Conservation (phyloP, 805 yeast species). For the Candida saitoana region DNA sequence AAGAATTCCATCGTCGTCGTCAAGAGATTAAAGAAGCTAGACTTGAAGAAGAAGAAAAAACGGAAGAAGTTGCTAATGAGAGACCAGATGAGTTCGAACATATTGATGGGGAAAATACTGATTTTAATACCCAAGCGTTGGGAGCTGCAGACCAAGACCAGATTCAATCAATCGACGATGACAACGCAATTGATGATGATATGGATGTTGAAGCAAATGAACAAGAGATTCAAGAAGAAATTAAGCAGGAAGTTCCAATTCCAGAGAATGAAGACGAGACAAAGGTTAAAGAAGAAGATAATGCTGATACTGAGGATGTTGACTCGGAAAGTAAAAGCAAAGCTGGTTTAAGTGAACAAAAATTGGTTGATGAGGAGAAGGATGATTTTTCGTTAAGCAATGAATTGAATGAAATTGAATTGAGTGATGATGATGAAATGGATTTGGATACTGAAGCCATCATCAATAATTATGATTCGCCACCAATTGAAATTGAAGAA, state of each 20-base stretch:
- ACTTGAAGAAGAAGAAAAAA: slow-evolving; percentile 38
- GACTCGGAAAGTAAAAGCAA: slow-evolving; percentile 47
- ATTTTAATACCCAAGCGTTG: slow-evolving; percentile 82
- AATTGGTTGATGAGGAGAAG: slow-evolving; percentile 26
- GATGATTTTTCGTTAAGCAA: slow-evolving; percentile 20
- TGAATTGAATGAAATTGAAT: slow-evolving; percentile 17
- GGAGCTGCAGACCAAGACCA: slow-evolving; percentile 86
- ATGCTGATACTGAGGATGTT: slow-evolving; percentile 32
- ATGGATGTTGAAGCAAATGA: slow-evolving; percentile 19
- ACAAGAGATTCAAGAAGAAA: slow-evolving; percentile 20
- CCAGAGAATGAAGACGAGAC: slow-evolving; percentile 24
- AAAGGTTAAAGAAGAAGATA: slow-evolving; percentile 21
- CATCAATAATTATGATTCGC: slow-evolving; percentile 19
- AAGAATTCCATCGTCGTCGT: slow-evolving; percentile 86
- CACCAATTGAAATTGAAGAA: slow-evolving; percentile 54
- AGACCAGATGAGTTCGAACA: slow-evolving; percentile 86
- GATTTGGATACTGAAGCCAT: slow-evolving; percentile 15
- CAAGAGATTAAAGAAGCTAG: slow-evolving; percentile 78
- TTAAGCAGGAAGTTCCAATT: slow-evolving; percentile 24
- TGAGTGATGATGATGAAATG: slow-evolving; percentile 14
- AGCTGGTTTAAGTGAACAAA: slow-evolving; percentile 51
- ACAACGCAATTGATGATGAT: slow-evolving; percentile 78
- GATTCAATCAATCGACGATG: slow-evolving; percentile 70
- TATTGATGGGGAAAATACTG: slow-evolving; percentile 73
- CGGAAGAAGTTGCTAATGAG: slow-evolving; percentile 54